Base-by-base conservation (phyloP, 2,329 filamentous ascomycete genomes). In the Cladophialophora chaetospira region DNA sequence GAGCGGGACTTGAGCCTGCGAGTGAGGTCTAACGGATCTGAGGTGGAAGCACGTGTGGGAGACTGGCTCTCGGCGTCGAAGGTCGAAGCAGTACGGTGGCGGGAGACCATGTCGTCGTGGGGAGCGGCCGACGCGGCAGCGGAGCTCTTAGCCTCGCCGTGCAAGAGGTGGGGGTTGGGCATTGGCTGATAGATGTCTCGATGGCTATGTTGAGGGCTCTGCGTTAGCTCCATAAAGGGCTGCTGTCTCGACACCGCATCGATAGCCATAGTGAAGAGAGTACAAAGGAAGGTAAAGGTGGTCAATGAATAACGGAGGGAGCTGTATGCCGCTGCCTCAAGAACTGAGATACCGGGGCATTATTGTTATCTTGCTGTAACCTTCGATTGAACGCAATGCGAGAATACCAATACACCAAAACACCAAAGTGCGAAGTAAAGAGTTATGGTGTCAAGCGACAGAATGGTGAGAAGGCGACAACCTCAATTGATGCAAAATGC, bases 21-120 rank as follows among this genome's bases (percentile, higher is more conserved):
- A 0, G 88, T 85, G 3, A 97, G 85, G 53, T 86, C 84, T 73
- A 91, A 94, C 0, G 93, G 93, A 66, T 97, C 93, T 67, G 84
- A 88, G 63, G 86, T 84, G 23, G 73, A 72, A 17, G 79, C 83
- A 67, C 86, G 83, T 6, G 78, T 79, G 0, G 87, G 85, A 0
- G 73, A 72, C 38, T 72, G 70, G n/a, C 69, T 68, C 67, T 82
- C 79, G 55, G 79, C 71, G 59, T 81, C 79, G 38, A 64, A 67
- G 60, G 65, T 55, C 4, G 65, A 61, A 19, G 62, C 54, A 15
- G 57, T 63, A 17, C 63, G 53, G 40, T 63, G 62, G 23, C 63
- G 62, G 10, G 61, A 64, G 42, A 60, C 28, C 43, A 43, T 55
- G 26, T 49, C 56, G 17, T 60, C 57, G n/a, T 47, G 35, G n/a